A percentile compares a stretch with the other conserved stretches of the same genome.
Evolutionary conservation across 768 basidiomycete genomes (phyloP).

Genomic region (Fomitopsis pulvina): DNA sequence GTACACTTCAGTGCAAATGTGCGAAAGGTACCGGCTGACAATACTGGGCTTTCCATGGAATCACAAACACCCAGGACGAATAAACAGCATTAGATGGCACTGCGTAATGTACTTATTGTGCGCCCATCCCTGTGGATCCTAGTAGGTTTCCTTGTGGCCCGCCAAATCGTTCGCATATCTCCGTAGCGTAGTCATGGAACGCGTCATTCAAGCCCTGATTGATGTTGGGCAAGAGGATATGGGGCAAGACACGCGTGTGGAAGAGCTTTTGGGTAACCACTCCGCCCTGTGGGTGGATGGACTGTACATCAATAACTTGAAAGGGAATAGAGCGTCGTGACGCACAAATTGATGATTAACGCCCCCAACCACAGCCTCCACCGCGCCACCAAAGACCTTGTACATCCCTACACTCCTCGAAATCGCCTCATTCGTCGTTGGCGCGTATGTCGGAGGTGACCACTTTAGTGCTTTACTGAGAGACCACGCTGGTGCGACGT

Average conservation of each 20-base stretch:
- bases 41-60: no score
- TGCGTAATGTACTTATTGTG: background rate
- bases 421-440: slow-evolving; percentile 4
- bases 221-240: slow-evolving; percentile 24
- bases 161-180: slow-evolving; percentile 43
- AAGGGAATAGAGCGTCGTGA: slow-evolving; percentile 7
- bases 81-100: background rate
- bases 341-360: slow-evolving; percentile 78
- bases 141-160: slow-evolving; percentile 29
- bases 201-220: slow-evolving; percentile 27
- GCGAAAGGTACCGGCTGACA: no score
- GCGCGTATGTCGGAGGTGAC: slow-evolving; percentile 37
- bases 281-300: slow-evolving; percentile 28
- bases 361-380: slow-evolving; percentile 71
- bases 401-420: slow-evolving; percentile 52
- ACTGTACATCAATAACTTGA: background rate
- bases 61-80: background rate
- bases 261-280: slow-evolving; percentile 32
- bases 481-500: slow-evolving; percentile 70
- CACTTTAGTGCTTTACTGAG: slow-evolving; percentile 70
- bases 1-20: no score
- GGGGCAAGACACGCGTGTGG: slow-evolving; percentile 36
- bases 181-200: slow-evolving; percentile 43
- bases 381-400: slow-evolving; percentile 72
- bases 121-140: background rate